phyloP scores from a whole-genome alignment of 2,329 filamentous ascomycete species.

The Fusarium newnesense region DNA sequence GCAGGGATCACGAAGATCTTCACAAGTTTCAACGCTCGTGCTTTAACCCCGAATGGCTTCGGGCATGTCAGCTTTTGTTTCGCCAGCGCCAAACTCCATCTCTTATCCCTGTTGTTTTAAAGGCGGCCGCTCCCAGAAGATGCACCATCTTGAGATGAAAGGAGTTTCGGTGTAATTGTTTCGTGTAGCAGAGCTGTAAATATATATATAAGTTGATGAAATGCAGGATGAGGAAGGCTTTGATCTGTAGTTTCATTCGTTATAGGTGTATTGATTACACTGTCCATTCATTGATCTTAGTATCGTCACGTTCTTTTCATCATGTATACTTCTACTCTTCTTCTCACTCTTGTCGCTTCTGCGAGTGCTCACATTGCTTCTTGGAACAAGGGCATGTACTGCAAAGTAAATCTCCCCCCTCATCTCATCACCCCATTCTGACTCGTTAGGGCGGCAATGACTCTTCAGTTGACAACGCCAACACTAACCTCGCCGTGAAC shows the following conservation, averaged over 20 bases:
- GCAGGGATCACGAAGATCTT: constrained; percentile 32
- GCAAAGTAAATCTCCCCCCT: constrained; percentile 25
- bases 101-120: constrained; percentile 15
- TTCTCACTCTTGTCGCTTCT: constrained; percentile 35
- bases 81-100: constrained; percentile 1
- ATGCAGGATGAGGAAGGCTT: neutral
- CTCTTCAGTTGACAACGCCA: constrained; percentile 49
- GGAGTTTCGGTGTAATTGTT: constrained; percentile 6
- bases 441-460: constrained; percentile 45
- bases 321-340: constrained; percentile 36
- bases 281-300: constrained; percentile 21
- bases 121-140: constrained; percentile 35
- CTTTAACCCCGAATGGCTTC: constrained; percentile 13
- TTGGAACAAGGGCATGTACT: constrained; percentile 46
- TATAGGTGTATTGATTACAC: constrained; percentile 38
- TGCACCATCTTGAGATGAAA: constrained; percentile 37
- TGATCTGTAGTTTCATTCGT: constrained; percentile 20
- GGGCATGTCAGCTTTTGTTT: constrained; percentile 28
- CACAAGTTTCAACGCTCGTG: neutral
- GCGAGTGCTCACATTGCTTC: constrained; percentile 42
- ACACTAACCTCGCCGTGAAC: constrained; percentile 57
- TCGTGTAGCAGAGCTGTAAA: neutral
- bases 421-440: neutral
- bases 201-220: constrained; percentile 16
- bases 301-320: neutral